Conservation (phyloP, 1,139 yeast genomes). For the Kurtzmaniella quercitrusa region DNA sequence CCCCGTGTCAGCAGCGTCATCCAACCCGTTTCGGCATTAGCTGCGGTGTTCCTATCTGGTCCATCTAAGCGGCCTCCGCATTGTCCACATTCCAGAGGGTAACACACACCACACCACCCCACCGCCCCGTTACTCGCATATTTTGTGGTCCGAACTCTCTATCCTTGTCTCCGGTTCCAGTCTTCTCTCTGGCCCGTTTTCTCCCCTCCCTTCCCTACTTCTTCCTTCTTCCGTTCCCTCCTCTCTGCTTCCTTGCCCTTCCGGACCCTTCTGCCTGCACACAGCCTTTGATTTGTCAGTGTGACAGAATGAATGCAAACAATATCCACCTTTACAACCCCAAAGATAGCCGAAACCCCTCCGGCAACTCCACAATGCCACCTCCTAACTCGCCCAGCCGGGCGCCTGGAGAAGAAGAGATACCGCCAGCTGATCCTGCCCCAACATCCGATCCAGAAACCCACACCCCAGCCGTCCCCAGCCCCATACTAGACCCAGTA, state of each 20-base stretch:
- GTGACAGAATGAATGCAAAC: neutral
- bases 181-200: too few relatives aligned
- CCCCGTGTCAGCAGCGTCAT: too few relatives aligned
- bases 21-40: too few relatives aligned
- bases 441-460: conserved; percentile 35
- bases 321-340: neutral
- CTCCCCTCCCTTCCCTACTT: too few relatives aligned
- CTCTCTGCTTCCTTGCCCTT: neutral
- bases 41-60: too few relatives aligned
- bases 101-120: too few relatives aligned
- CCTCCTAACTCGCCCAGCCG: conserved; percentile 15
- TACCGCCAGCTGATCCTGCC: conserved; percentile 19
- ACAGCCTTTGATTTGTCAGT: neutral
- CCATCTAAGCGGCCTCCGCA: too few relatives aligned
- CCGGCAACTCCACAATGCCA: neutral
- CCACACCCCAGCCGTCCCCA: conserved; percentile 28
- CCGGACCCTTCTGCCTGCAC: neutral
- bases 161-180: too few relatives aligned
- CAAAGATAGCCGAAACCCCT: too few relatives aligned
- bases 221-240: neutral
- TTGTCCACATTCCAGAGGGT: too few relatives aligned
- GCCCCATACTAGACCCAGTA: conserved; percentile 2
- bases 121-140: too few relatives aligned
- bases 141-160: too few relatives aligned
- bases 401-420: conserved; percentile 30